These are phyloP conservation scores for Ephemerocybe angulata DNA, from an alignment of 768 basidiomycete species.

Conservation along the genomic window DNA sequence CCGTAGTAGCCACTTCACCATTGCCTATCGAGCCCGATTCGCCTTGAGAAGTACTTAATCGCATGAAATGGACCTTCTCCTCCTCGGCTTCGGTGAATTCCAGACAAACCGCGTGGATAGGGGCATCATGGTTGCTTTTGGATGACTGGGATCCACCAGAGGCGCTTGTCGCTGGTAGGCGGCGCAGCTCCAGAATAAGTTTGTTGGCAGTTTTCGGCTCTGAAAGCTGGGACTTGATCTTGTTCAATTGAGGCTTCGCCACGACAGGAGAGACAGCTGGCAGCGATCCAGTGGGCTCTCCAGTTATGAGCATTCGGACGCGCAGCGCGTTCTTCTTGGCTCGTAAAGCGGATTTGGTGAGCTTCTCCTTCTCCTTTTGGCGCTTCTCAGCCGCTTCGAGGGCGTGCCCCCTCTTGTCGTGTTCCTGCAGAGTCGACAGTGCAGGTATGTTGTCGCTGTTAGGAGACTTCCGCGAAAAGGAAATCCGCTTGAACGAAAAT, in stretches of 20 bases:
- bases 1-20: slow-evolving; percentile 3
- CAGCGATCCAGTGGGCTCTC: slow-evolving; percentile 35
- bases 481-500: background rate
- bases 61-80: slow-evolving; percentile 55
- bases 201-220: slow-evolving; percentile 65
- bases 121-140: slow-evolving; percentile 23
- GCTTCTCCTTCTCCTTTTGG: slow-evolving; percentile 1
- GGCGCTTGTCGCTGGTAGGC: slow-evolving; percentile 42
- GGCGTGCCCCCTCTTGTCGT: slow-evolving; percentile 35
- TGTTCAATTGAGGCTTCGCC: slow-evolving; percentile 52
- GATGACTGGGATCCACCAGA: slow-evolving; percentile 16
- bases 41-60: slow-evolving; percentile 23
- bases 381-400: slow-evolving; percentile 12
- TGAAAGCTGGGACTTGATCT: slow-evolving; percentile 65
- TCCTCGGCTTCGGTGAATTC: slow-evolving; percentile 59
- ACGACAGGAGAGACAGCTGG: slow-evolving; percentile 38
- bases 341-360: slow-evolving; percentile 49
- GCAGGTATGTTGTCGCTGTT: slow-evolving; percentile 30
- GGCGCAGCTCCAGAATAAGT: slow-evolving; percentile 67
- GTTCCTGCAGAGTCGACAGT: slow-evolving; percentile 34
- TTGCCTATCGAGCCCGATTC: slow-evolving; percentile 5
- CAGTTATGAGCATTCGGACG: slow-evolving; percentile 68
- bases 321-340: slow-evolving; percentile 62
- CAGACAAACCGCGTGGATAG: slow-evolving; percentile 79
- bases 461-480: slow-evolving; percentile 27